Conservation (phyloP, 129 eudicot genomes). For the Flaveria trinervia region DNA sequence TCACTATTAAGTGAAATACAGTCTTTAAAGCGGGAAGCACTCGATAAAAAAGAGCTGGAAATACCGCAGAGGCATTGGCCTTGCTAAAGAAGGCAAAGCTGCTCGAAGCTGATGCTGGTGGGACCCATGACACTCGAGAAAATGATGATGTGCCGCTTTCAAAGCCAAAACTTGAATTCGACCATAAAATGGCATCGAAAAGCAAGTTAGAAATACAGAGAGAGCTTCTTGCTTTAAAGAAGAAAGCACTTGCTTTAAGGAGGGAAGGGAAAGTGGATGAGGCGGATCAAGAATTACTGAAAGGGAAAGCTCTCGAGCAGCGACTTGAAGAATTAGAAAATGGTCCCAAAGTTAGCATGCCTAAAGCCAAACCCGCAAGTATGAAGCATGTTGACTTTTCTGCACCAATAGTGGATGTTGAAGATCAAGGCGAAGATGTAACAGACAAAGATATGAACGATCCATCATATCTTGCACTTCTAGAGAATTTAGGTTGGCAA, state of each 20-base stretch:
- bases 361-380: conserved; percentile 32
- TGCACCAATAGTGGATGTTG: conserved; percentile 33
- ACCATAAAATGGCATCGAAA: conserved; percentile 47
- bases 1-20: conserved; percentile 49
- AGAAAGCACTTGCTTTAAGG: conserved; percentile 81
- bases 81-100: conserved; percentile 66
- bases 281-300: conserved; percentile 79
- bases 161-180: conserved; percentile 20
- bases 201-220: conserved; percentile 64
- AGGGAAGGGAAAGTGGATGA: conserved; percentile 80
- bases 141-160: conserved; percentile 9
- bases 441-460: conserved; percentile 87
- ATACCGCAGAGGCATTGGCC: conserved; percentile 61
- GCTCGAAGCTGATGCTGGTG: conserved; percentile 57
- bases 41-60: conserved; percentile 66
- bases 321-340: conserved; percentile 77
- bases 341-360: conserved; percentile 36
- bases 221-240: conserved; percentile 82
- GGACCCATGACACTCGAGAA: conserved; percentile 31
- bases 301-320: conserved; percentile 80
- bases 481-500: conserved; percentile 86
- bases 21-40: conserved; percentile 69
- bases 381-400: conserved; percentile 30
- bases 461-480: conserved; percentile 73
- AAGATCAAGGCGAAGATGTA: conserved; percentile 61